Conservation (phyloP, 345 rosid species). For the Sisymbrium altissimum region DNA sequence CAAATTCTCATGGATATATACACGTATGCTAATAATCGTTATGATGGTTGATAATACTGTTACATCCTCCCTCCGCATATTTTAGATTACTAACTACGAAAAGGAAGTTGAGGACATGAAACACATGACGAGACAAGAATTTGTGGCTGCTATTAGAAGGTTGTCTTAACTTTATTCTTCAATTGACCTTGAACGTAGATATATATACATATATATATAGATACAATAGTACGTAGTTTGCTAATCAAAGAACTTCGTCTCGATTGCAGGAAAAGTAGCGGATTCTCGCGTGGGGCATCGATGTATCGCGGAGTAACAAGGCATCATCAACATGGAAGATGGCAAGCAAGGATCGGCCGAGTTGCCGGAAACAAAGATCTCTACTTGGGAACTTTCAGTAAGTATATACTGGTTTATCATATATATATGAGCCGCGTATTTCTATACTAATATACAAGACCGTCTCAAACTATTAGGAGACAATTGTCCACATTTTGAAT, state of each 20-base stretch:
- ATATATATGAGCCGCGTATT: background rate
- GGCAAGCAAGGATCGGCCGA: conserved; percentile 99
- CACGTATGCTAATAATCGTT: background rate
- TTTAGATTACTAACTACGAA: conserved; percentile 86
- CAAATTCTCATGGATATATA: background rate
- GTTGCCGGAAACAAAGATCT: conserved; percentile 99
- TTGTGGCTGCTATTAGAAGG: conserved; percentile 97
- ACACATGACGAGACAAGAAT: conserved; percentile 98
- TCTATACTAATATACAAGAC: background rate
- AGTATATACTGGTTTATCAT: conserved; percentile 20
- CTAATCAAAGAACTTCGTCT: background rate
- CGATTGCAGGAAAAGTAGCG: conserved; percentile 84
- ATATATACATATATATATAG: too few species aligned
- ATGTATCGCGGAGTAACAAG: conserved; percentile 99
- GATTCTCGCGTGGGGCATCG: conserved; percentile 98
- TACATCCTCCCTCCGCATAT: background rate
- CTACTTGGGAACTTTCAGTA: conserved; percentile 96
- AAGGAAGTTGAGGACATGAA: conserved; percentile 98
- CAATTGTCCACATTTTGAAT: background rate
- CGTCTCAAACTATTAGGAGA: background rate
- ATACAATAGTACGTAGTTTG: too few species aligned
- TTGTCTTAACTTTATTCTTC: conserved; percentile 7
- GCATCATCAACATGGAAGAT: conserved; percentile 99
- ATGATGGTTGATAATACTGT: background rate
- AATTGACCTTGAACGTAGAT: background rate